Evolutionary conservation across 306 rosid genomes (phyloP).

Genomic region (Arachis hypogaea): DNA sequence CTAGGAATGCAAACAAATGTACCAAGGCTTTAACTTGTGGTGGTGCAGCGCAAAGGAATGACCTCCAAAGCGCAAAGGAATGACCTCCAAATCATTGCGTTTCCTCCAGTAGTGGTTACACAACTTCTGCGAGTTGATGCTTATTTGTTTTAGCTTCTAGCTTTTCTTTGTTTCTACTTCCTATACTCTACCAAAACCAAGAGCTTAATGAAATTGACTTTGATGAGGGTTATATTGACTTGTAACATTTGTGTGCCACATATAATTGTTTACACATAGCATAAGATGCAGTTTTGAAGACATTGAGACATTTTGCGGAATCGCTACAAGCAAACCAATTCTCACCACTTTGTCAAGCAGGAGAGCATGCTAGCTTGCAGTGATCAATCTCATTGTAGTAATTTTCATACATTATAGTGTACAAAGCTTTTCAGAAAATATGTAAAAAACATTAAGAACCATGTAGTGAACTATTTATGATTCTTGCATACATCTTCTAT

Average conservation of each 20-base stretch:
- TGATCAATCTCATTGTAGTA: slow-evolving; percentile 66
- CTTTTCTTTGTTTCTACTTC: no score
- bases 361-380: slow-evolving; percentile 88
- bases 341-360: slow-evolving; percentile 61
- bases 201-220: slow-evolving; percentile 21
- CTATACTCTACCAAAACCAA: no score
- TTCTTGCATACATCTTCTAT: background rate
- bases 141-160: no score
- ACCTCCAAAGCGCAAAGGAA: no score
- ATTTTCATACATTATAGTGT: background rate
- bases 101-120: no score
- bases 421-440: no score
- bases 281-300: slow-evolving; percentile 88
- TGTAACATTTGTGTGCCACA: slow-evolving; percentile 34
- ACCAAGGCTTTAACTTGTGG: no score
- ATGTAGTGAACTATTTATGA: background rate
- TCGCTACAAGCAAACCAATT: slow-evolving; percentile 62
- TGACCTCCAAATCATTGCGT: no score
- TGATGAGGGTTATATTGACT: slow-evolving; percentile 33
- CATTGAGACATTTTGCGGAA: slow-evolving; percentile 79
- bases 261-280: slow-evolving; percentile 94
- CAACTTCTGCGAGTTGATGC: no score
- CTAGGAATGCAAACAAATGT: no score
- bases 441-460: background rate
- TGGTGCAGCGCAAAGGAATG: no score